These are phyloP conservation scores for Metarhizium brunneum DNA, from an alignment of 2,329 filamentous ascomycete genomes.

Conservation along the genomic window DNA sequence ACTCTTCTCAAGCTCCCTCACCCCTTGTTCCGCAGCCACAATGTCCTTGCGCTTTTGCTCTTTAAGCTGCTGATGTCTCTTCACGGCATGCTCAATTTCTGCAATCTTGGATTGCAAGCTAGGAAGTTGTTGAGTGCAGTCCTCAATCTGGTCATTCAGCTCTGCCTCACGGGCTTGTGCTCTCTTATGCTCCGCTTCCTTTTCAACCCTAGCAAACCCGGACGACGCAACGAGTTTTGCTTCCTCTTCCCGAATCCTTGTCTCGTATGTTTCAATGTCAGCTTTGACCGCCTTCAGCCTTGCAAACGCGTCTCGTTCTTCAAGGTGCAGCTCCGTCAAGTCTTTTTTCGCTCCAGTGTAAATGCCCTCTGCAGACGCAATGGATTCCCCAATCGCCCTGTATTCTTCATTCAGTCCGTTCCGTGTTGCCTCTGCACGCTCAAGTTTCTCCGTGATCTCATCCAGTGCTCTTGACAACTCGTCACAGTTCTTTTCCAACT, in stretches of 20 bases:
- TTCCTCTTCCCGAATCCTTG: constrained; percentile 45
- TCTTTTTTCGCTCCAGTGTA: constrained; percentile 44
- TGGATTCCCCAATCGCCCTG: constrained; percentile 33
- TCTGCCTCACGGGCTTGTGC: constrained; percentile 17
- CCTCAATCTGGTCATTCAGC: constrained; percentile 17
- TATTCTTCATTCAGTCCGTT: constrained; percentile 36
- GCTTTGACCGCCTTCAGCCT: constrained; percentile 45
- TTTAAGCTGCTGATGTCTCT: constrained; percentile 21
- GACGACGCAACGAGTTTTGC: constrained; percentile 56
- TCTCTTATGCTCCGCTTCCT: constrained; percentile 41
- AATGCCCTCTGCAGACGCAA: constrained; percentile 36
- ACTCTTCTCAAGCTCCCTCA: constrained; percentile 41
- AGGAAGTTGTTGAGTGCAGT: constrained; percentile 21
- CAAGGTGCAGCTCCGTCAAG: constrained; percentile 43
- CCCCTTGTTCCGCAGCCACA: constrained; percentile 32
- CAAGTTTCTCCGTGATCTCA: constrained; percentile 34
- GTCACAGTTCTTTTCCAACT: constrained; percentile 19
- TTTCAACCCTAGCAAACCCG: constrained; percentile 58
- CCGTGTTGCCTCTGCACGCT: constrained; percentile 27
- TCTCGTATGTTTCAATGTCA: constrained; percentile 34
- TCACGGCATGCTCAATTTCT: constrained; percentile 20
- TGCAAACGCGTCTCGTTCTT: constrained; percentile 57
- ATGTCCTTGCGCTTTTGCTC: constrained; percentile 45
- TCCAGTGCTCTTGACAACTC: constrained; percentile 41
- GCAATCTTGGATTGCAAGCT: constrained; percentile 22